Conservation (phyloP, 257 asterid genomes). For the Prunella vulgaris region DNA sequence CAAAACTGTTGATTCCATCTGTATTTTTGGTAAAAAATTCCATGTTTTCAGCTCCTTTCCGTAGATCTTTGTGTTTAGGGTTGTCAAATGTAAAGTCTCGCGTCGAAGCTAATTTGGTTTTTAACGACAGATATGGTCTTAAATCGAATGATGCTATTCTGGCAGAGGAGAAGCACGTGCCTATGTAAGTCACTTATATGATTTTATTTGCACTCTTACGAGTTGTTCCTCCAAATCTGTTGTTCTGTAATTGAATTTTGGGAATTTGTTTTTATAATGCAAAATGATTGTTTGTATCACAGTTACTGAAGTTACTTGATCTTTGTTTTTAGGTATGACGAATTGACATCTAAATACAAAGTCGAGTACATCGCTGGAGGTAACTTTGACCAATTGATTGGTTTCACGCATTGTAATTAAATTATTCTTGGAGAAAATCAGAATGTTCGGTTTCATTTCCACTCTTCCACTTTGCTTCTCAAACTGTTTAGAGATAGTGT, state of each 20-base stretch:
- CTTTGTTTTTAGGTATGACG: conserved; percentile 68
- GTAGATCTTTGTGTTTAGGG: conserved; percentile 28
- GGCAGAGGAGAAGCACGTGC: conserved; percentile 92
- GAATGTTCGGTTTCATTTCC: neutral
- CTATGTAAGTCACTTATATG: conserved; percentile 51
- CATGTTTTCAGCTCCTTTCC: conserved; percentile 17
- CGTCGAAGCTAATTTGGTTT: conserved; percentile 10
- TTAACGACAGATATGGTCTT: conserved; percentile 54
- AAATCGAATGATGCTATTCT: conserved; percentile 82
- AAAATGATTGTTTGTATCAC: conserved; percentile 1
- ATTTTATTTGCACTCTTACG: neutral
- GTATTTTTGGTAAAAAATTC: neutral
- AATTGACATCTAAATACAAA: conserved; percentile 59
- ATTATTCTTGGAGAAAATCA: neutral
- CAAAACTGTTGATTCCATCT: neutral
- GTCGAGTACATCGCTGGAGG: conserved; percentile 99
- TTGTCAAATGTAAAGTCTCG: neutral
- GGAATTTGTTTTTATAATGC: neutral
- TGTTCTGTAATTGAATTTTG: neutral
- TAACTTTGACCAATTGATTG: conserved; percentile 22
- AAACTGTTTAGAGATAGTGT: neutral
- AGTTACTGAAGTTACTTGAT: neutral
- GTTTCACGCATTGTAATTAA: neutral
- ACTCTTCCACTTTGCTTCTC: neutral
- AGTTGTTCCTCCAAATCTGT: neutral